phyloP scores from a whole-genome alignment of 768 basidiomycete genomes.

The Inosperma sp. region DNA sequence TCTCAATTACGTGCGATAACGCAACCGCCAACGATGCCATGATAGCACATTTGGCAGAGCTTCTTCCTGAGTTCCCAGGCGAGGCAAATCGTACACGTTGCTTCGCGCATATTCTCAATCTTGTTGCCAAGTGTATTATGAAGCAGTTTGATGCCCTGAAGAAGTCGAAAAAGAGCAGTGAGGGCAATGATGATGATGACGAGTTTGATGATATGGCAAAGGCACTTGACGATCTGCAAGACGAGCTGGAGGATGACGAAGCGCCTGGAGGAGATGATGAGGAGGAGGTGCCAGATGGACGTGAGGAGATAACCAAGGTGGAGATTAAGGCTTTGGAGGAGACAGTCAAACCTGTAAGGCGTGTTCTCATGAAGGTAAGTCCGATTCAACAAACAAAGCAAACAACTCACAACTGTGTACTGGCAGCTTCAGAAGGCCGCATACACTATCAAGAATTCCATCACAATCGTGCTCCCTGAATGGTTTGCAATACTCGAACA shows the following conservation, averaged over 20 bases:
- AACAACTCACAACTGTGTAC: background rate
- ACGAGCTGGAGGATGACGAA: constrained; percentile 8
- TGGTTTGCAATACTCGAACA: constrained; percentile 19
- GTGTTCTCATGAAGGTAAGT: constrained; percentile 28
- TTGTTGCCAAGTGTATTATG: constrained; percentile 30
- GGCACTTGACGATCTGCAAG: constrained; percentile 5
- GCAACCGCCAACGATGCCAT: constrained; percentile 1
- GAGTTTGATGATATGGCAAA: constrained; percentile 4
- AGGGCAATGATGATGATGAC: constrained; percentile 1
- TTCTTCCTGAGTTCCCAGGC: background rate
- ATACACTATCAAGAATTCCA: constrained; percentile 23
- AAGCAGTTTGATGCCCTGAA: constrained; percentile 26
- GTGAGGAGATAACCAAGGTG: constrained; percentile 17
- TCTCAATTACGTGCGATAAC: constrained; percentile 15
- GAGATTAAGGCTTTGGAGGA: constrained; percentile 23
- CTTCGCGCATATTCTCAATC: constrained; percentile 18
- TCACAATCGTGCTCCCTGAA: constrained; percentile 17
- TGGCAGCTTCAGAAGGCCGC: constrained; percentile 21
- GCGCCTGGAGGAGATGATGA: constrained; percentile 6
- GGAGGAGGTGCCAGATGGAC: constrained; percentile 4
- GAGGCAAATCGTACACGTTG: background rate
- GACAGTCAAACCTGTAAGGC: constrained; percentile 21
- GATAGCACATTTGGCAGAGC: background rate
- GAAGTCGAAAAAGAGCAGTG: background rate
- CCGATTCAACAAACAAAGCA: constrained; percentile 8